Conservation (phyloP, 2,329 filamentous ascomycete species). For the Trichoderma sp. region DNA sequence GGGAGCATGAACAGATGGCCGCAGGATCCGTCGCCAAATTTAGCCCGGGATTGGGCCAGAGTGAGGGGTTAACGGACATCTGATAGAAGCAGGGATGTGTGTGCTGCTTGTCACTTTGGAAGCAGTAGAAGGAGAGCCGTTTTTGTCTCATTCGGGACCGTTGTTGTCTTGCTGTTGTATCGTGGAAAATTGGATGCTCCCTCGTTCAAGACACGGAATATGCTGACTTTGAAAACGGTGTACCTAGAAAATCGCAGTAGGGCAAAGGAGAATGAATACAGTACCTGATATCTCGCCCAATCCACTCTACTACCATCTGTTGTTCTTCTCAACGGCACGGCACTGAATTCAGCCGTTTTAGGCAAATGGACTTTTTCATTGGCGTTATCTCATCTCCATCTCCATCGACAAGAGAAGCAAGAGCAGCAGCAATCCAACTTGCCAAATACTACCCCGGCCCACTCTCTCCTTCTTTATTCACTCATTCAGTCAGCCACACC, state of each 20-base stretch:
- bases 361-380: background rate
- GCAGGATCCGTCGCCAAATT: slow-evolving; percentile 21
- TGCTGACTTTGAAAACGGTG: background rate
- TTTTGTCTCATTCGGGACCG: background rate
- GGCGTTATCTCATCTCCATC: background rate
- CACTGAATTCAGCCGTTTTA: background rate
- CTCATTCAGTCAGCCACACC: slow-evolving; percentile 2
- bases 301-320: background rate
- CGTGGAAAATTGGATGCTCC: background rate
- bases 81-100: background rate
- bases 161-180: background rate
- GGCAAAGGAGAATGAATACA: background rate
- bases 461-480: slow-evolving; percentile 10
- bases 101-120: background rate
- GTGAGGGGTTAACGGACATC: slow-evolving; percentile 22
- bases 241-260: background rate
- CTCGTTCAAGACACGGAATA: background rate
- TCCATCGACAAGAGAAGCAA: background rate
- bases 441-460: slow-evolving; percentile 6
- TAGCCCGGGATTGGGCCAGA: slow-evolving; percentile 20
- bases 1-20: background rate
- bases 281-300: background rate
- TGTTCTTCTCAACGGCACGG: background rate
- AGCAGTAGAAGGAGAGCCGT: background rate
- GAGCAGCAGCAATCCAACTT: background rate